These are phyloP conservation scores for Aegilops bicornis DNA, from an alignment of 176 grass and related monocot genomes.

Conservation along the genomic window DNA sequence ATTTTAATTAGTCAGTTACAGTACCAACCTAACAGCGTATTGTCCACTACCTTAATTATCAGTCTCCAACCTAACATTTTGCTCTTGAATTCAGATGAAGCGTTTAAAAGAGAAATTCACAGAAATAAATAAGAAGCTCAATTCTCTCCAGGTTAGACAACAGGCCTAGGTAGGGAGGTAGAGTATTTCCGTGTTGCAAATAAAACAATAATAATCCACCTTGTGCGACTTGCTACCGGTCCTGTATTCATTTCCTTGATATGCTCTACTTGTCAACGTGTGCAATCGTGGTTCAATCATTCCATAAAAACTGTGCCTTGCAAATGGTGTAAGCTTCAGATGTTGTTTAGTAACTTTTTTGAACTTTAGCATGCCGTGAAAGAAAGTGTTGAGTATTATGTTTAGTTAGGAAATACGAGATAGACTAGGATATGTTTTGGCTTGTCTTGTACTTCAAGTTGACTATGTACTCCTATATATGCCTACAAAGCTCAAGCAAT, in stretches of 20 bases:
- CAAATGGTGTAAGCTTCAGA: neutral
- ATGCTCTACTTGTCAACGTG: neutral
- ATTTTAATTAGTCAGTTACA: neutral
- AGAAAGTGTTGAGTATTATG: neutral
- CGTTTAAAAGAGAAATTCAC: conserved; percentile 80
- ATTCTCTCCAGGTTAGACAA: conserved; percentile 38
- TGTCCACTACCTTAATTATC: neutral
- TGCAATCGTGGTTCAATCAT: neutral
- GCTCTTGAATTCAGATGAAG: conserved; percentile 62
- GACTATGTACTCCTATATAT: too few relatives aligned
- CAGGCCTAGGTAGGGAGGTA: conserved; percentile 11
- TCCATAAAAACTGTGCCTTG: neutral
- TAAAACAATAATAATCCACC: neutral
- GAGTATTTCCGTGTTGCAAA: conserved; percentile 10
- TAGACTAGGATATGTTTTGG: too few relatives aligned
- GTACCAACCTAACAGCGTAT: too few relatives aligned
- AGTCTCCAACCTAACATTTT: conserved; percentile 3
- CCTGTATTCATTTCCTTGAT: neutral
- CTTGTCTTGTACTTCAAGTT: too few relatives aligned
- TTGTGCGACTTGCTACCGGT: neutral
- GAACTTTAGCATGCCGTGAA: neutral
- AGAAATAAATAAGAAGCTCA: conserved; percentile 84
- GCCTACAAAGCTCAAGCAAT: too few relatives aligned
- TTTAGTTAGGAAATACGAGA: too few relatives aligned
- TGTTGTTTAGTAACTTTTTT: neutral